Percentiles rank a stretch among this genome's conserved stretches.
Conservation (phyloP, 805 yeast species). For the Wickerhamiella spandovensis region DNA sequence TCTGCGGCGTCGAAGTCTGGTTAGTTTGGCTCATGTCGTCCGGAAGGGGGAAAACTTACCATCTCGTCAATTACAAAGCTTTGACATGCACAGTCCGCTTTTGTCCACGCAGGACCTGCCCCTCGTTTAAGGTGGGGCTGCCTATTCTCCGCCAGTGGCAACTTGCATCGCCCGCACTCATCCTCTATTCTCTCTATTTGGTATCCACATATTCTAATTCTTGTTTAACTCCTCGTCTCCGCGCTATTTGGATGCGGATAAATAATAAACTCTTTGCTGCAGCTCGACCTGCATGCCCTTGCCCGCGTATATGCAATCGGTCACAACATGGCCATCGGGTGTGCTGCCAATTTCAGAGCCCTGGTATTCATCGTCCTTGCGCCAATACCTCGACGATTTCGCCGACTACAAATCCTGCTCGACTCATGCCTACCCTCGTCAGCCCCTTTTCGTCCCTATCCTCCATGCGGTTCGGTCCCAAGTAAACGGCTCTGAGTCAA, state of each 20-base stretch:
- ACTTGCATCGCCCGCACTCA: no score
- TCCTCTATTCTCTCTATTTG: no score
- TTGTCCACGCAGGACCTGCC: neutral
- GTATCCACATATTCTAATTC: no score
- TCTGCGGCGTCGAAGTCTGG: slow-evolving; percentile 4
- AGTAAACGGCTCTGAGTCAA: neutral
- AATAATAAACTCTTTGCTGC: neutral
- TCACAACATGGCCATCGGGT: neutral
- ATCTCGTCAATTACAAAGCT: neutral
- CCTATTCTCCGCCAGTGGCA: neutral
- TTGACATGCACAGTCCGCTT: neutral
- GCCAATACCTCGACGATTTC: no score
- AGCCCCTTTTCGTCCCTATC: no score
- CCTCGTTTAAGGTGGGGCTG: neutral
- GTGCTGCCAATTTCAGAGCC: no score
- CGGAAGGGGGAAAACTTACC: neutral
- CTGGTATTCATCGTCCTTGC: no score
- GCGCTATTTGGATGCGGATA: neutral
- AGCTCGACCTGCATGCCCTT: neutral
- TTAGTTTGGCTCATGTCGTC: neutral
- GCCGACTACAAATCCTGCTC: no score
- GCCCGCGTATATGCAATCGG: neutral
- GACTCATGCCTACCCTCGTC: no score
- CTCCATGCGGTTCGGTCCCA: neutral
- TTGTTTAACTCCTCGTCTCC: no score